Conservation (phyloP, 208 protist genomes). For the Balamuthia mandrillaris region DNA sequence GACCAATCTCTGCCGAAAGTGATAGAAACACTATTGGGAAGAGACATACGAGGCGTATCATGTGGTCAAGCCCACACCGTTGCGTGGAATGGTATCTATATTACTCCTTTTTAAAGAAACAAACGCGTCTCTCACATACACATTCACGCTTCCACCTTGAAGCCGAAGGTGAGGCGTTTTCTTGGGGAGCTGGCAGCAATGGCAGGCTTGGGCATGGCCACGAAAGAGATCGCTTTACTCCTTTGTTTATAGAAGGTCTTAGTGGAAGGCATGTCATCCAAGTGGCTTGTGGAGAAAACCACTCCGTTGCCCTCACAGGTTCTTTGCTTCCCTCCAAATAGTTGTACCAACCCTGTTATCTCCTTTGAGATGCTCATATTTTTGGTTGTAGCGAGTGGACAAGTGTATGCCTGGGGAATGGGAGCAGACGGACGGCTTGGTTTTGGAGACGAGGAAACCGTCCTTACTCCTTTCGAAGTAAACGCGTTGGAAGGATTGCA, state of each 20-base stretch:
- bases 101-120: background rate
- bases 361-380: background rate
- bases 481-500: background rate
- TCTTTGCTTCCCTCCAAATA: background rate
- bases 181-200: background rate
- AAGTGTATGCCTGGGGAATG: background rate
- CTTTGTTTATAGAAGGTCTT: background rate
- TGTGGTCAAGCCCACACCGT: conserved; percentile 10
- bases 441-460: background rate
- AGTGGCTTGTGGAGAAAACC: background rate
- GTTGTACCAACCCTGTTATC: background rate
- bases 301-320: background rate
- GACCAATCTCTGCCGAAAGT: conserved; percentile 2
- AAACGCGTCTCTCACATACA: background rate
- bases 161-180: background rate
- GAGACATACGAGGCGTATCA: background rate
- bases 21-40: background rate
- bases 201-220: background rate
- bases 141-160: background rate
- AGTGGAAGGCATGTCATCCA: background rate
- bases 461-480: background rate
- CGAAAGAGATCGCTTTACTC: background rate
- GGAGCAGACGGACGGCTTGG: background rate
- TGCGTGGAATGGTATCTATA: conserved; percentile 1
- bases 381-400: background rate